Percentiles rank a stretch among this genome's conserved stretches.
Evolutionary conservation across 2,329 filamentous ascomycete species (phyloP).

Genomic region (Fusarium secorum): DNA sequence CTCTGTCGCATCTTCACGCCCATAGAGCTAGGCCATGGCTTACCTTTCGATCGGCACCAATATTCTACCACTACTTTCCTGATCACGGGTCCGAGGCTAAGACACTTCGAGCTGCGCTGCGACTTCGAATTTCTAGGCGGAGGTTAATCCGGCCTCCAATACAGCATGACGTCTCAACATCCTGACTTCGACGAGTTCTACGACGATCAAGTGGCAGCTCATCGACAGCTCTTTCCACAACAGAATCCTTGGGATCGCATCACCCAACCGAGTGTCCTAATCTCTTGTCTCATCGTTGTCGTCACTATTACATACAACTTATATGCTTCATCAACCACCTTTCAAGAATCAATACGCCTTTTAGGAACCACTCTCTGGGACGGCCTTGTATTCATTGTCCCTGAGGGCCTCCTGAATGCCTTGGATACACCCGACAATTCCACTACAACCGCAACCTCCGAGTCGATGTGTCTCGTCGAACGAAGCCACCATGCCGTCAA

Average conservation of each 20-base stretch:
- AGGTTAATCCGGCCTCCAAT: conserved; percentile 7
- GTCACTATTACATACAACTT: conserved; percentile 47
- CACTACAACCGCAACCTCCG: conserved; percentile 52
- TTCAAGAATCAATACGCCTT: conserved; percentile 41
- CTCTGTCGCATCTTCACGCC: conserved; percentile 8
- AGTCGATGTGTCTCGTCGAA: conserved; percentile 49
- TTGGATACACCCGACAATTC: conserved; percentile 64
- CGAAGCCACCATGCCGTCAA: conserved; percentile 64
- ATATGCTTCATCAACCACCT: conserved; percentile 45
- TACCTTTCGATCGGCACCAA: conserved; percentile 34
- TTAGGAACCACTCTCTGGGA: conserved; percentile 65
- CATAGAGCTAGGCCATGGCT: conserved; percentile 37
- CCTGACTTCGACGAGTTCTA: conserved; percentile 47
- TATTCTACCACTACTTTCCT: conserved; percentile 35
- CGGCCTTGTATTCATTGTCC: conserved; percentile 63
- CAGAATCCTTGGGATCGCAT: conserved; percentile 45
- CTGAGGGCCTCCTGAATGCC: conserved; percentile 64
- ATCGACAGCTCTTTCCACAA: conserved; percentile 43
- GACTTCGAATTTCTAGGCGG: conserved; percentile 15
- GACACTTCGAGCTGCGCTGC: conserved; percentile 26
- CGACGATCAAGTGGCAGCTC: conserved; percentile 47
- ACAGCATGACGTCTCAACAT: conserved; percentile 48
- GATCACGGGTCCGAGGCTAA: conserved; percentile 40
- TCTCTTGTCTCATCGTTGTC: conserved; percentile 47
- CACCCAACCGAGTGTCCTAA: conserved; percentile 47